A percentile compares a stretch with the other conserved stretches of the same genome.
Evolutionary conservation across 148 eudicot genomes (phyloP).

Genomic region (Dysphania ambrosioides): DNA sequence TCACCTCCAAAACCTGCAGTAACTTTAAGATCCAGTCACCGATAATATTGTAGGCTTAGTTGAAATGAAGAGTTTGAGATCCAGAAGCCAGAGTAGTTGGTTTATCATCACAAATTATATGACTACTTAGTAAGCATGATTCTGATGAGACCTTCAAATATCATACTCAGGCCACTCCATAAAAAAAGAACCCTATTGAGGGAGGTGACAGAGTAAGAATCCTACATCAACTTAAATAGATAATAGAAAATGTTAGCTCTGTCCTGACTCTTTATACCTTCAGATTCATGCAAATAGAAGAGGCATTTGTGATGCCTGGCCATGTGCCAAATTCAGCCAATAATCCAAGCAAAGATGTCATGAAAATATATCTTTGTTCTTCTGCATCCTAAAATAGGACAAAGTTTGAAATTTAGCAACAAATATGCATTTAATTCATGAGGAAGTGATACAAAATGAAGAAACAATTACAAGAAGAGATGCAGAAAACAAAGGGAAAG

Average conservation of each 20-base stretch:
- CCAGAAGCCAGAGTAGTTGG: background rate
- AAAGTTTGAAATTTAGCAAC: conserved; percentile 1
- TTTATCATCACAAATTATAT: background rate
- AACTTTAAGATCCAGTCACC: background rate
- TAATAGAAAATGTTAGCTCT: background rate
- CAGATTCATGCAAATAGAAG: conserved; percentile 60
- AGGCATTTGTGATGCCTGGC: conserved; percentile 76
- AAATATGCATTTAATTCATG: conserved; percentile 2
- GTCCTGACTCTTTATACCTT: conserved; percentile 45
- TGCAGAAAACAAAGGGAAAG: background rate
- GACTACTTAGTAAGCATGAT: too few species aligned
- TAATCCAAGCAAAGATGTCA: conserved; percentile 65
- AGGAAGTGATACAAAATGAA: background rate
- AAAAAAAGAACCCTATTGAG: background rate
- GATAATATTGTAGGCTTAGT: background rate
- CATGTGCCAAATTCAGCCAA: conserved; percentile 73
- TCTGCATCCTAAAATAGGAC: conserved; percentile 57
- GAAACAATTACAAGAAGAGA: background rate
- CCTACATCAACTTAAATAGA: background rate
- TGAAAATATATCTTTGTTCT: conserved; percentile 71
- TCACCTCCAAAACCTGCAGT: background rate
- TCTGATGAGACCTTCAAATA: background rate
- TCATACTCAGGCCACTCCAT: background rate
- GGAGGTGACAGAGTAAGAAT: background rate
- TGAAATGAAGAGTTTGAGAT: background rate